Base-by-base conservation (phyloP, 1,284 basidiomycete species). In the Porodaedalea pini region DNA sequence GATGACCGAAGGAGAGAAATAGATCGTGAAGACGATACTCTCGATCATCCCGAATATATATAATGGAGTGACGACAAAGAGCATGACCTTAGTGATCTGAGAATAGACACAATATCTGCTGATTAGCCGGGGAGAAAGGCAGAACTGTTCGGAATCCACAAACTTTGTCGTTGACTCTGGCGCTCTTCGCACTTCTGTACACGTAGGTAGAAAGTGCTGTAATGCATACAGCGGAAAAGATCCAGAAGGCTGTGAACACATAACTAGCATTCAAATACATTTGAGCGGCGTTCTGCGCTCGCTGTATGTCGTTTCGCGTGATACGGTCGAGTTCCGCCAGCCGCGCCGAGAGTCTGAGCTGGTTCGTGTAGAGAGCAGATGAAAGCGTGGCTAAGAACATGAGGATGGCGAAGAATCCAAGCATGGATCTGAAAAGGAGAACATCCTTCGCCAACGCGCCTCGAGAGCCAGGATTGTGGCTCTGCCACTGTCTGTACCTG, bases 1-100 rank as follows among this genome's bases (percentile, higher is more conserved):
- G 2, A 34, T n/a, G 31, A 48, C 45, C n/a, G 54, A 44, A 5
- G 54, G 54, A 19, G 54, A 56, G 34, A 56, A 56, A n/a, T 36
- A 37, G 21, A 56, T 50, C 19, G 41, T 44, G 10, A 44, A 44
- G 34, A 40, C 39, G 17, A 51, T 25, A 7, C 34, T 39, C 34
- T 39, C 25, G n/a, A 51, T 21, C 34, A 51, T 40, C 1, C 50
- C 50, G 50, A 51, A 25, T 10, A 51, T 23, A 11, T 37, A 51
- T 10, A 40, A n/a, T n/a, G 50, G 50, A 23, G 39, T 17, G 17
- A 40, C 23, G n/a, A 40, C 39, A 27, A 39, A 51, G n/a, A 40
- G 25, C 50, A 51, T 51, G 34, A 51, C 21, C n/a, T 36, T 39
- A 11, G 50, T 40, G 25, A 51, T 39, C 50, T 51, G 21, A 25